Percentiles rank a stretch among this genome's conserved stretches.
phyloP scores from a whole-genome alignment of 2,329 filamentous ascomycete species.

The Colletotrichum australisinense region DNA sequence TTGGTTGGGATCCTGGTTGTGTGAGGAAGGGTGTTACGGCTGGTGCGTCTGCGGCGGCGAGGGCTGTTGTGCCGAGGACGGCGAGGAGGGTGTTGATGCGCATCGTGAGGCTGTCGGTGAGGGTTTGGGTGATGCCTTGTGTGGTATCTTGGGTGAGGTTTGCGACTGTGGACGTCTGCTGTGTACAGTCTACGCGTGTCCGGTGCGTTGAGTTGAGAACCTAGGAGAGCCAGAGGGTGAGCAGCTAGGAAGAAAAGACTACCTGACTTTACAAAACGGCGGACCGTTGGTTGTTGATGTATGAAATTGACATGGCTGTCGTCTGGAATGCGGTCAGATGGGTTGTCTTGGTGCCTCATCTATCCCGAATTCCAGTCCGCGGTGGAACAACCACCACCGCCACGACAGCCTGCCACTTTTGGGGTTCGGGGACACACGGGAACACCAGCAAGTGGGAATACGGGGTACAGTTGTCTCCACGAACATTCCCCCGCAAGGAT shows the following conservation, averaged over 20 bases:
- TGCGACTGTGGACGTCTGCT: no score
- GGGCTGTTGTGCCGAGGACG: constrained; percentile 13
- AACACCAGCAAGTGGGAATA: neutral
- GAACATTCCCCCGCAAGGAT: neutral
- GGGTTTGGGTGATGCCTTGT: no score
- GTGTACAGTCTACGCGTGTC: no score
- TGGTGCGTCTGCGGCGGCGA: neutral
- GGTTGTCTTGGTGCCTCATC: constrained; percentile 17
- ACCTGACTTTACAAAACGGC: neutral
- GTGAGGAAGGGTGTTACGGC: neutral
- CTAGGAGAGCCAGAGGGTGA: neutral
- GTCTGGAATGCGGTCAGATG: constrained; percentile 12
- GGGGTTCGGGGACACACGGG: neutral
- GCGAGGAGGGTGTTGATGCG: constrained; percentile 3
- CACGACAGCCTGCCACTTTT: neutral
- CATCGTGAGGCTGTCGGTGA: neutral
- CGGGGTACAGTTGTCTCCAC: neutral
- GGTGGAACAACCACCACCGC: neutral
- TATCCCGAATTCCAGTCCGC: constrained; percentile 21
- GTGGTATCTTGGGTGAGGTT: neutral
- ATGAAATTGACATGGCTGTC: neutral
- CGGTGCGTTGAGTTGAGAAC: no score
- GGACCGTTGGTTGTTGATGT: constrained; percentile 5
- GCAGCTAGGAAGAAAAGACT: no score
- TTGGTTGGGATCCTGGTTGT: neutral